Evolutionary conservation across 2,329 filamentous ascomycete species (phyloP).

Genomic region (Penicillium decumbens): DNA sequence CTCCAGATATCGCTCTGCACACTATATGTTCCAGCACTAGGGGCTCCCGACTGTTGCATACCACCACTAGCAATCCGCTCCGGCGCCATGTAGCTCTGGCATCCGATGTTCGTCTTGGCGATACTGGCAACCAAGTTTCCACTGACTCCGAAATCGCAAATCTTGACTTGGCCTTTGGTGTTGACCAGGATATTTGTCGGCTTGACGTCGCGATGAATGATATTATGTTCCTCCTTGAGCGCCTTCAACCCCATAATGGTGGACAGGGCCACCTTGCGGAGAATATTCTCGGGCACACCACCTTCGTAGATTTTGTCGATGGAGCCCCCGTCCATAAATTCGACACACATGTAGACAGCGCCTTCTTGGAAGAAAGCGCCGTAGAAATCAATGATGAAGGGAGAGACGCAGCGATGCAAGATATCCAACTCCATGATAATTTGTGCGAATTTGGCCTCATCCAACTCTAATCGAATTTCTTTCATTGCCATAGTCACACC

Average conservation of each 20-base stretch:
- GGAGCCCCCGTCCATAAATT: conserved; percentile 98
- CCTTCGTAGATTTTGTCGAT: conserved; percentile 93
- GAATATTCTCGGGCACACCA: conserved; percentile 80
- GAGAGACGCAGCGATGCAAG: conserved; percentile 86
- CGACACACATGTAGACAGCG: conserved; percentile 98
- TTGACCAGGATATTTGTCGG: conserved; percentile 98
- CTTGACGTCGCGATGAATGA: conserved; percentile 97
- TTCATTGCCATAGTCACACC: conserved; percentile 98
- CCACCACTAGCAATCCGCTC: conserved; percentile 88
- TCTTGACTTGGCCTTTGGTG: conserved; percentile 85
- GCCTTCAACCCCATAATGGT: conserved; percentile 89
- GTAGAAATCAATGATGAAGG: conserved; percentile 98
- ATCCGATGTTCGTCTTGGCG: conserved; percentile 97
- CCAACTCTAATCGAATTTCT: conserved; percentile 89
- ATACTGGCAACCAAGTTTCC: conserved; percentile 96
- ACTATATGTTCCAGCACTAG: conserved; percentile 81
- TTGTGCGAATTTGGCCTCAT: conserved; percentile 92
- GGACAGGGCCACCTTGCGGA: conserved; percentile 84
- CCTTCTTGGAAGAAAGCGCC: conserved; percentile 98
- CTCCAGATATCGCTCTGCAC: conserved; percentile 99
- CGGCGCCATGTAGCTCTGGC: conserved; percentile 98
- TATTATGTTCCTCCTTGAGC: conserved; percentile 96
- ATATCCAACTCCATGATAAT: conserved; percentile 98
- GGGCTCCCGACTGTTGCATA: conserved; percentile 64
- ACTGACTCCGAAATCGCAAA: conserved; percentile 96